Conservation (phyloP, 1,284 basidiomycete genomes). For the Wolfiporia cocos region DNA sequence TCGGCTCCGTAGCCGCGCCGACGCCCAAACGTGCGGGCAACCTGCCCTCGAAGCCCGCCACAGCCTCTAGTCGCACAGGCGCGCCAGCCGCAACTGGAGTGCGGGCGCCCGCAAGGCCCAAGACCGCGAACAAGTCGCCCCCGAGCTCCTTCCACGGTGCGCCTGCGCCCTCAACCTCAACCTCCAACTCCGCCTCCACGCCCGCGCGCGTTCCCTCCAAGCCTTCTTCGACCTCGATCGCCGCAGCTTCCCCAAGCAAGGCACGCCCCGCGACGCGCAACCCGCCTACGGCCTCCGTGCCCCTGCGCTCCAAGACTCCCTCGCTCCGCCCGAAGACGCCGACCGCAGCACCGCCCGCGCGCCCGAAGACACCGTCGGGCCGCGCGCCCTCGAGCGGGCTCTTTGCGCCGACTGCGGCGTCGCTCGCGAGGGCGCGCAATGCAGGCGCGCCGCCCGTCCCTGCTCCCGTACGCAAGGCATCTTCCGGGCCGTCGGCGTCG, state of each 20-base stretch:
- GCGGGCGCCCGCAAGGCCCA: too few species aligned
- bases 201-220: slow-evolving; percentile 15
- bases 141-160: slow-evolving; percentile 22
- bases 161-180: slow-evolving; percentile 4
- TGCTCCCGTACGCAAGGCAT: slow-evolving; percentile 42
- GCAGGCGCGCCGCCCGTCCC: slow-evolving; percentile 35
- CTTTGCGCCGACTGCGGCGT: slow-evolving; percentile 74
- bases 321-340: slow-evolving; percentile 31
- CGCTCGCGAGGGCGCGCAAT: slow-evolving; percentile 59
- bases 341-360: slow-evolving; percentile 32
- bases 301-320: slow-evolving; percentile 10
- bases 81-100: slow-evolving; percentile 16
- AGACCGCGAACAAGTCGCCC: slow-evolving; percentile 22
- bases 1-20: neutral
- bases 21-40: slow-evolving; percentile 15
- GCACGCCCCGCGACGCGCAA: slow-evolving; percentile 21
- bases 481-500: slow-evolving; percentile 37
- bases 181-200: slow-evolving; percentile 15
- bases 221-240: slow-evolving; percentile 12
- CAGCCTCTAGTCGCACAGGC: slow-evolving; percentile 12
- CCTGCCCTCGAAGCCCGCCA: slow-evolving; percentile 24
- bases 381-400: slow-evolving; percentile 34
- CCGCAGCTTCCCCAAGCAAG: slow-evolving; percentile 11
- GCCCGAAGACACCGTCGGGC: slow-evolving; percentile 41
- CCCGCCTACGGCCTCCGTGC: slow-evolving; percentile 10